Percentiles rank a stretch among this genome's conserved stretches.
These are phyloP conservation scores for Balamuthia mandrillaris DNA, from an alignment of 208 protist genomes.

Conservation along the genomic window DNA sequence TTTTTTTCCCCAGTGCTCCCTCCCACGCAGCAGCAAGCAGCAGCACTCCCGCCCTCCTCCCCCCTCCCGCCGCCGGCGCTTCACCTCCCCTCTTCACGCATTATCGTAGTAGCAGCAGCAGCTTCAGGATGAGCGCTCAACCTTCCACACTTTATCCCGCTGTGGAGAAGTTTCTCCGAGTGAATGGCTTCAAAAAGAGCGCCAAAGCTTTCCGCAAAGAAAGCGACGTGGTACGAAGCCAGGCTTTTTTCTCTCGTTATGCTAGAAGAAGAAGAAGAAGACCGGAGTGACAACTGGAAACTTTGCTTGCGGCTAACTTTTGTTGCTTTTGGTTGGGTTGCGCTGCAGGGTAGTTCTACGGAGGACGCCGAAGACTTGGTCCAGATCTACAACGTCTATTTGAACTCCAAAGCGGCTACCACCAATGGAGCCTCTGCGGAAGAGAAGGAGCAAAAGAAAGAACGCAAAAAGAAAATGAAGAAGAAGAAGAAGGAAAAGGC, in stretches of 20 bases:
- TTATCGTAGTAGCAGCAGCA: too few relatives aligned
- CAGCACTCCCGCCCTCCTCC: too few relatives aligned
- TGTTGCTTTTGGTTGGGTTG: neutral
- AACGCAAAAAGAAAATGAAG: neutral
- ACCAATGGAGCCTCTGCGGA: neutral
- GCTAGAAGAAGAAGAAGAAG: too few relatives aligned
- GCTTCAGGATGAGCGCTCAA: too few relatives aligned
- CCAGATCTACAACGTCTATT: neutral
- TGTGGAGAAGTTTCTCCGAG: neutral
- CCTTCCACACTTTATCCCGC: neutral
- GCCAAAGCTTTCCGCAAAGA: neutral
- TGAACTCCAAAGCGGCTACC: neutral
- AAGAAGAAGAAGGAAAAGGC: neutral
- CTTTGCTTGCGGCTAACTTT: neutral
- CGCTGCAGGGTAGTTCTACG: neutral
- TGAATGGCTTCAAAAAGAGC: slow-evolving; percentile 1
- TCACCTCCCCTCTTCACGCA: too few relatives aligned
- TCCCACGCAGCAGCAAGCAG: too few relatives aligned
- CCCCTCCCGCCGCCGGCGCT: too few relatives aligned
- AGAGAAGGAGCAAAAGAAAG: slow-evolving; percentile 25
- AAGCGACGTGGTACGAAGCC: neutral
- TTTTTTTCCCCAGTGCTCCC: too few relatives aligned
- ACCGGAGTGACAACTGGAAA: neutral
- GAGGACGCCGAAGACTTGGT: neutral
- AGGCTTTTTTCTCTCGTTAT: too few relatives aligned